These are phyloP conservation scores for Saccharum officinarum DNA, from an alignment of 176 grass and related monocot species.

Conservation along the genomic window DNA sequence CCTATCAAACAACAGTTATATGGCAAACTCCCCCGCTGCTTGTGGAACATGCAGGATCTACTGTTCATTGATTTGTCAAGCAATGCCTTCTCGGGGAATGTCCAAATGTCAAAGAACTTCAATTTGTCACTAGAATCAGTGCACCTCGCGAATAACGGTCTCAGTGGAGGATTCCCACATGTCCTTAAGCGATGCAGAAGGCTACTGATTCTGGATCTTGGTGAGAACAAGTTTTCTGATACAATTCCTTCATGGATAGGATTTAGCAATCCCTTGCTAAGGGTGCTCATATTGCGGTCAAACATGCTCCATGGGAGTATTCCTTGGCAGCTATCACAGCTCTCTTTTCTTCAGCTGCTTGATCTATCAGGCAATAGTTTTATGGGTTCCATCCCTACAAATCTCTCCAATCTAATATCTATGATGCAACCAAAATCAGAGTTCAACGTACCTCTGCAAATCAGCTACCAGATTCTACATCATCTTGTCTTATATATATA, in stretches of 20 bases:
- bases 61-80: conserved; percentile 16
- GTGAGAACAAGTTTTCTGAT: not conserved
- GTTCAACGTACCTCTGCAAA: not conserved
- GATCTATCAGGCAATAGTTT: not conserved
- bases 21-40: conserved; percentile 26
- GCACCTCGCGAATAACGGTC: conserved; percentile 26
- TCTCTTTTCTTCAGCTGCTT: not conserved
- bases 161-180: not conserved
- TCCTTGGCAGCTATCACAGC: not conserved
- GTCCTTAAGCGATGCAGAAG: not conserved
- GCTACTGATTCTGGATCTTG: not conserved
- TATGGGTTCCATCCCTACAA: not conserved
- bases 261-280: not conserved
- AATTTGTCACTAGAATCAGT: conserved; percentile 7
- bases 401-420: not conserved
- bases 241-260: conserved; percentile 11
- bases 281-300: not conserved
- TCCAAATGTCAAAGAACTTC: not conserved
- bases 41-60: conserved; percentile 31
- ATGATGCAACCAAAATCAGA: not conserved
- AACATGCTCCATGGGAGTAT: not conserved
- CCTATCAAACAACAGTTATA: conserved; percentile 42
- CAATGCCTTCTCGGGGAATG: conserved; percentile 29
- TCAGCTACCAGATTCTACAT: not conserved
- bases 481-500: not conserved